Evolutionary conservation across 345 rosid species (phyloP), one percentile per base, ranked within the genome.

Genomic region (Corymbia maculata): DNA sequence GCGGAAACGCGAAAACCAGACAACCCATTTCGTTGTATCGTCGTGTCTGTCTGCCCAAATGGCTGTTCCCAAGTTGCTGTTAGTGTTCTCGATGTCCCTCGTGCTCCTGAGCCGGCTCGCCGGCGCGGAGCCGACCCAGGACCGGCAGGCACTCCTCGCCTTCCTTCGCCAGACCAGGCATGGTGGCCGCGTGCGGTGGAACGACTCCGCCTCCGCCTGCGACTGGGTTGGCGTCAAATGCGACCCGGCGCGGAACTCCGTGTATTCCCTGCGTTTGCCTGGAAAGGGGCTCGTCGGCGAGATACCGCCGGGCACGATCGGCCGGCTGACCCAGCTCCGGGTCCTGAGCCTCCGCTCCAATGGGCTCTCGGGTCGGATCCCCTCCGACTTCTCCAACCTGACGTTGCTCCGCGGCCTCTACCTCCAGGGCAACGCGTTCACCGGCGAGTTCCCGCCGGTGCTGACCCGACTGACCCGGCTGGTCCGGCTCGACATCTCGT

Each of bases 291-390:
- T 98, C 17, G 89, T 97, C 4, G 99, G 99, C 47, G 87, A 92
- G 50, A 93, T 98, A 89, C 99, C 98, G 17, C 75, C 93, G 11
- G 90, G 92, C 90, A 95, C 99, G 0, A 75, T 98, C 10, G 99
- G 99, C 19, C 88, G 89, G 50, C 93, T 98, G 53, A 91, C 86
- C 86, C 93, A 92, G 85, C 98, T 97, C 90, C 94, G 99, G 66
- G 98, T 98, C 66, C 90, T 98, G 13, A 96, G 99, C 91, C 99
- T 96, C 88, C 99, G 98, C 26, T 93, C 96, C 1, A 97, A 97
- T 80, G 95, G 99, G 52, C 94, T 98, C 75, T 91, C 93, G 79
- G 98, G 98, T 66, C 92, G 92, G 94, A 90, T 97, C 94, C 99
- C 99, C 55, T 86, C 94, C 44, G 99, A 97, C 90, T 95, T 98